Evolutionary conservation across 345 rosid genomes (phyloP).

Genomic region (Nasturtium officinale): DNA sequence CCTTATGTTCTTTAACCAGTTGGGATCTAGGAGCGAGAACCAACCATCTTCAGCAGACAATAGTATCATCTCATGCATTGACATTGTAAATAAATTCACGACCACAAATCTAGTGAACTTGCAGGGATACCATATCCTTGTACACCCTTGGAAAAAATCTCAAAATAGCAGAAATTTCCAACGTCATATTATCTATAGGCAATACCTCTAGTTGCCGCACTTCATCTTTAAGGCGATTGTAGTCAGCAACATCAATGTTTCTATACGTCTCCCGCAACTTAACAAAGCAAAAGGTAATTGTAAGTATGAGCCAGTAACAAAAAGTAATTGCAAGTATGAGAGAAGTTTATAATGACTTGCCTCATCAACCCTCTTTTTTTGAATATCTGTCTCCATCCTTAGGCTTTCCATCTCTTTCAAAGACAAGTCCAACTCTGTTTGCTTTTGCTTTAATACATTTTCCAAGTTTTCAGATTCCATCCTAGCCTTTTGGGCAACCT

Average conservation of each 20-base stretch:
- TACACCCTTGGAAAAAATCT: slow-evolving; percentile 12
- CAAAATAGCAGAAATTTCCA: slow-evolving; percentile 1
- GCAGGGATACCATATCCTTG: slow-evolving; percentile 16
- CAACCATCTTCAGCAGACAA: slow-evolving; percentile 28
- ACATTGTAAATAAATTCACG: slow-evolving; percentile 7
- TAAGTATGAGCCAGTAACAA: slow-evolving; percentile 23
- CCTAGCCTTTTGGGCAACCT: slow-evolving; percentile 64
- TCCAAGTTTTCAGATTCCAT: slow-evolving; percentile 56
- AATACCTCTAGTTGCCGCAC: slow-evolving; percentile 66
- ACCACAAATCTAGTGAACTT: neutral
- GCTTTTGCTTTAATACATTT: slow-evolving; percentile 57
- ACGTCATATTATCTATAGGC: slow-evolving; percentile 14
- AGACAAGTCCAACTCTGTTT: slow-evolving; percentile 67
- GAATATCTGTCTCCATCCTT: slow-evolving; percentile 58
- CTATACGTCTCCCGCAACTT: slow-evolving; percentile 70
- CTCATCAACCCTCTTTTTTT: slow-evolving; percentile 76
- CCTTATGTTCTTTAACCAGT: slow-evolving; percentile 13
- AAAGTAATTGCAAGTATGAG: slow-evolving; percentile 26
- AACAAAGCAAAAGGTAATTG: slow-evolving; percentile 34
- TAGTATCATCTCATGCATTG: slow-evolving; percentile 18
- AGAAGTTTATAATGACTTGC: slow-evolving; percentile 45
- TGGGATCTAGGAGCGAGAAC: slow-evolving; percentile 11
- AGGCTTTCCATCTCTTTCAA: slow-evolving; percentile 72
- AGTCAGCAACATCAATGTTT: slow-evolving; percentile 75
- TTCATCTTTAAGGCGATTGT: slow-evolving; percentile 70